These are phyloP conservation scores for Solanum hybrid DNA, from an alignment of 305 asterid species.

Conservation along the genomic window DNA sequence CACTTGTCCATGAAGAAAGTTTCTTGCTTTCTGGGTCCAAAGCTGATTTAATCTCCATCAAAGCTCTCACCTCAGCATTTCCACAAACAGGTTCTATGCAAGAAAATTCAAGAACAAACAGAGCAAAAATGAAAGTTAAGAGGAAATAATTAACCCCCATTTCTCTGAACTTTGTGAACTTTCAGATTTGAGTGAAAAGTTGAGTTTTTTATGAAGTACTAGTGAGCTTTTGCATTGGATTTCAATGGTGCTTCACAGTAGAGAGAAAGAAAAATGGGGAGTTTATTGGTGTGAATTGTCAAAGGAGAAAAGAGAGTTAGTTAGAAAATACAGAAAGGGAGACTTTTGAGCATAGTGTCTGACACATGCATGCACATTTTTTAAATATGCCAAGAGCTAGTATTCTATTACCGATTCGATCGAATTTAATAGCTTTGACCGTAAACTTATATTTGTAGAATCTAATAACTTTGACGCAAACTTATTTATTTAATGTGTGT, in stretches of 20 bases:
- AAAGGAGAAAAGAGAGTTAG: constrained; percentile 14
- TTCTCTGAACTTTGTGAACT: neutral
- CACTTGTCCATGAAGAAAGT: constrained; percentile 55
- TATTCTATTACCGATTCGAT: neutral
- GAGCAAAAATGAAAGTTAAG: constrained; percentile 2
- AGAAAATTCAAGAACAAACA: constrained; percentile 19
- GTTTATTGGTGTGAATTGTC: constrained; percentile 3
- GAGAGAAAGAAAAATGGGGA: neutral
- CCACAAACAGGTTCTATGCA: constrained; percentile 17
- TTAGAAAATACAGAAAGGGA: neutral
- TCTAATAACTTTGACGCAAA: neutral
- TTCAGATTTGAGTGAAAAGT: neutral
- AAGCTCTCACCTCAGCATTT: constrained; percentile 62
- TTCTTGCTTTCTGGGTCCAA: constrained; percentile 60
- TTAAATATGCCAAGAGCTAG: neutral
- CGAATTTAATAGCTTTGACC: neutral
- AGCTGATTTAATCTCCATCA: constrained; percentile 68
- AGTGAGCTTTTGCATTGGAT: neutral
- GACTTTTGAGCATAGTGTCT: constrained; percentile 45
- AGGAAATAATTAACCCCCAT: neutral
- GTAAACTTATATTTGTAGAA: neutral
- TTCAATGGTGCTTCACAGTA: neutral
- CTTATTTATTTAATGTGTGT: neutral
- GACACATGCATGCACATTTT: constrained; percentile 41
- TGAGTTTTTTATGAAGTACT: neutral